Evolutionary conservation across 106 monocot species (phyloP), one percentile per base, ranked within the genome.

Genomic region (Alisma plantagoaquatica): DNA sequence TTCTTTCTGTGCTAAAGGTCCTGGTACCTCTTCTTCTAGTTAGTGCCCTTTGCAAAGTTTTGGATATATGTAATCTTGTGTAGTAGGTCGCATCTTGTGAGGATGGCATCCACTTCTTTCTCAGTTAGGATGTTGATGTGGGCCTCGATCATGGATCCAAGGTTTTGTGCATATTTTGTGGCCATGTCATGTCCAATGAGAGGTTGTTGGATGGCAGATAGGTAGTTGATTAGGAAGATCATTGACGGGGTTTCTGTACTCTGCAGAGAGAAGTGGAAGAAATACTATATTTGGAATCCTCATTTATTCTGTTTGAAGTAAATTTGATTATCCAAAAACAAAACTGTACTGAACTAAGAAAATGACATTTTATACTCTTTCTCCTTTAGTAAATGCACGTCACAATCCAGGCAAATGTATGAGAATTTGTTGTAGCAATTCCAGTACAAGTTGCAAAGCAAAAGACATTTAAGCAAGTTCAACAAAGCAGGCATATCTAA

Each of bases 151-250:
- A n/a, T n/a, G n/a, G n/a, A n/a, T n/a, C n/a, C n/a, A n/a, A n/a
- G n/a, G n/a, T n/a, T n/a, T 27, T 51, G 52, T 19, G 64, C 46
- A 31, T 84, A 96, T 23, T 65, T 76, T 49, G 58, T 35, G 20
- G 94, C 84, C 33, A 80, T 64, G 27, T 75, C 81, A 27, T 89
- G 84, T 17, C 73, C 73, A 22, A 68, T 15, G 16, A 96, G 42
- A 46, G 88, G 75, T 42, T 96, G 89, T 51, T 84, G 75, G 63
- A 96, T 89, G 61, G 84, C 94, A 53, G 84, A n/a, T n/a, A n/a
- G 55, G 49, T 88, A 96, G 38, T 96, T 96, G 58, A 96, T 78
- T 31, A 96, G 74, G 78, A 81, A 96, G 33, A 96, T 84, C 56
- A 76, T 84, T 29, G 78, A 81, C 19, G 84, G 75, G 44, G 70